Conservation (phyloP, 768 basidiomycete species). For the Saitozyma sp. region DNA sequence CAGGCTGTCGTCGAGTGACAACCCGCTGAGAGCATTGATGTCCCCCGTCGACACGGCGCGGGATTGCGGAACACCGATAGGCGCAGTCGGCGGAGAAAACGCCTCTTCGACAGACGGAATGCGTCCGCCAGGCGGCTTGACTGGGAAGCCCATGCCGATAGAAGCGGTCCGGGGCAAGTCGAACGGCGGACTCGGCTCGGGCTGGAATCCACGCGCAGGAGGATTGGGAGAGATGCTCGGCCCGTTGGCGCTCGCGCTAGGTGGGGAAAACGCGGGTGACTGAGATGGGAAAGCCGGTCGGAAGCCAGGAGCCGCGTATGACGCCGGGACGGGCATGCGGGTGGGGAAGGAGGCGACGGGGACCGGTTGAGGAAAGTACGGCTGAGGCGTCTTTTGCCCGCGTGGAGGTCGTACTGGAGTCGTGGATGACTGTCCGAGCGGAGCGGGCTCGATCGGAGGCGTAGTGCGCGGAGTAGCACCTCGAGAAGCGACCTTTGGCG, state of each 20-base stretch:
- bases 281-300: conserved; percentile 23
- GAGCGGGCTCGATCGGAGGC: conserved; percentile 31
- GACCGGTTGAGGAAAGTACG: conserved; percentile 37
- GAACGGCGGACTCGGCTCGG: conserved; percentile 29
- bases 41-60: neutral
- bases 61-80: conserved; percentile 10
- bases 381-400: conserved; percentile 38
- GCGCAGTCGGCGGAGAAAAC: conserved; percentile 37
- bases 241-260: conserved; percentile 1
- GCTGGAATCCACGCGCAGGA: conserved; percentile 10
- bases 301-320: conserved; percentile 23
- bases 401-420: conserved; percentile 6
- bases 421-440: conserved; percentile 19
- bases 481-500: conserved; percentile 13
- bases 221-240: conserved; percentile 13
- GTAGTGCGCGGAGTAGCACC: conserved; percentile 25
- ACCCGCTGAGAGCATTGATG: neutral
- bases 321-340: conserved; percentile 34
- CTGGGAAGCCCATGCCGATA: conserved; percentile 45
- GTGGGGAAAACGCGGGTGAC: conserved; percentile 35
- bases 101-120: conserved; percentile 35
- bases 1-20: neutral
- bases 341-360: conserved; percentile 26
- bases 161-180: conserved; percentile 29
- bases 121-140: conserved; percentile 23